Evolutionary conservation across 768 basidiomycete genomes (phyloP).

Genomic region (Boletales sp.): DNA sequence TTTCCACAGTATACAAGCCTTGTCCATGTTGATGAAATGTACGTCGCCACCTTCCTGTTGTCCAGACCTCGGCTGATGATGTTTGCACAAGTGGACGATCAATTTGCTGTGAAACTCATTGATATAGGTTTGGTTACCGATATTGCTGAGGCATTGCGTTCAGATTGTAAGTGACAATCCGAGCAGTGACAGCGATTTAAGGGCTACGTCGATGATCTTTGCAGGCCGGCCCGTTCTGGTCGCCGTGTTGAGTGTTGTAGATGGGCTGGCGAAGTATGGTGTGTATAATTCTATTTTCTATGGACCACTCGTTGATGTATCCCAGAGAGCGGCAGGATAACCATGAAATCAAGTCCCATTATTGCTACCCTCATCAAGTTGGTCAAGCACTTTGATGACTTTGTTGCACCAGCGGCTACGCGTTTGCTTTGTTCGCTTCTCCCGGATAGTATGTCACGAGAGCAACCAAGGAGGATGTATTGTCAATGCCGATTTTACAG

Average conservation of each 20-base stretch:
- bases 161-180: slow-evolving; percentile 11
- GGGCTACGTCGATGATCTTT: slow-evolving; percentile 1
- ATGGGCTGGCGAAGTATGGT: slow-evolving; percentile 15
- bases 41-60: neutral
- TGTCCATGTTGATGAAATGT: slow-evolving; percentile 25
- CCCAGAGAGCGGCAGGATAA: slow-evolving; percentile 4
- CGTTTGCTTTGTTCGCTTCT: slow-evolving; percentile 24
- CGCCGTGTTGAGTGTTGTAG: slow-evolving; percentile 18
- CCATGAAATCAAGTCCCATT: slow-evolving; percentile 4
- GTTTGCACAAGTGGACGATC: slow-evolving; percentile 9
- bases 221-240: slow-evolving; percentile 21
- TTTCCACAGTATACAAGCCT: slow-evolving; percentile 25
- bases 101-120: slow-evolving; percentile 13
- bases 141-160: slow-evolving; percentile 13
- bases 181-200: neutral
- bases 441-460: slow-evolving; percentile 15
- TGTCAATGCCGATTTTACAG: slow-evolving; percentile 9
- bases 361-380: slow-evolving; percentile 19
- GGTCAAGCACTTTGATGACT: slow-evolving; percentile 22
- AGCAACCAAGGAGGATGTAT: neutral
- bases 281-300: neutral
- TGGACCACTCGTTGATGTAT: neutral
- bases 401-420: slow-evolving; percentile 26
- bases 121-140: slow-evolving; percentile 15
- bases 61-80: neutral